Percentiles rank a stretch among this genome's conserved stretches.
phyloP scores from a whole-genome alignment of 139 green algal species.

The Picochlorum sp. region DNA sequence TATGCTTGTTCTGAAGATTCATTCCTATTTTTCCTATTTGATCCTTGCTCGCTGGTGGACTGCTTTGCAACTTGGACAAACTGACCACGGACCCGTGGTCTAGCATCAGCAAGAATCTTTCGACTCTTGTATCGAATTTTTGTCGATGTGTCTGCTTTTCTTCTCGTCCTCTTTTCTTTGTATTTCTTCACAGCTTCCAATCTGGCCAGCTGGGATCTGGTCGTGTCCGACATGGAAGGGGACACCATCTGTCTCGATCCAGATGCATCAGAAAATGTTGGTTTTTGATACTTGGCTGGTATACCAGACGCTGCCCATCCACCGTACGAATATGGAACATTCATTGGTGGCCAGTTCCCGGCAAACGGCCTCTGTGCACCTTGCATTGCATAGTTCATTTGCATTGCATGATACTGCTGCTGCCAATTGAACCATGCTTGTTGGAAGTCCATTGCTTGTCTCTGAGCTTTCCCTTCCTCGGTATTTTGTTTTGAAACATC shows the following conservation, averaged over 20 bases:
- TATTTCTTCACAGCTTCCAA: slow-evolving; percentile 50
- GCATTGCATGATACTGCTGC: neutral
- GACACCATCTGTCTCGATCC: too few relatives aligned
- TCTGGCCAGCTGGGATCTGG: neutral
- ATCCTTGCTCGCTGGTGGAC: too few relatives aligned
- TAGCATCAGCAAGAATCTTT: slow-evolving; percentile 49
- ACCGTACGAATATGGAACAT: neutral
- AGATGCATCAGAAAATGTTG: too few relatives aligned
- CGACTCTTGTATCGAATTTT: slow-evolving; percentile 62
- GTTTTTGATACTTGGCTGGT: too few relatives aligned
- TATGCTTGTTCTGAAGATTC: too few relatives aligned
- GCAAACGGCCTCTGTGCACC: neutral
- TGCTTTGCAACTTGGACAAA: slow-evolving; percentile 33
- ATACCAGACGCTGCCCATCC: neutral
- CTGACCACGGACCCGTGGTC: slow-evolving; percentile 51
- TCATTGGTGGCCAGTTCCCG: neutral
- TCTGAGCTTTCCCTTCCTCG: slow-evolving; percentile 11
- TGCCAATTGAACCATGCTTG: slow-evolving; percentile 1
- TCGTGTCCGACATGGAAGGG: too few relatives aligned
- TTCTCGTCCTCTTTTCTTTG: slow-evolving; percentile 50
- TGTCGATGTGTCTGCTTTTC: slow-evolving; percentile 20
- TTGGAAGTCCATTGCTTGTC: neutral
- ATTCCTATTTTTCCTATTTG: too few relatives aligned
- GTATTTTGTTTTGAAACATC: neutral
- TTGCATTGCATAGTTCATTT: neutral